Conservation (phyloP, 257 asterid species). For the Jacaranda copaia region DNA sequence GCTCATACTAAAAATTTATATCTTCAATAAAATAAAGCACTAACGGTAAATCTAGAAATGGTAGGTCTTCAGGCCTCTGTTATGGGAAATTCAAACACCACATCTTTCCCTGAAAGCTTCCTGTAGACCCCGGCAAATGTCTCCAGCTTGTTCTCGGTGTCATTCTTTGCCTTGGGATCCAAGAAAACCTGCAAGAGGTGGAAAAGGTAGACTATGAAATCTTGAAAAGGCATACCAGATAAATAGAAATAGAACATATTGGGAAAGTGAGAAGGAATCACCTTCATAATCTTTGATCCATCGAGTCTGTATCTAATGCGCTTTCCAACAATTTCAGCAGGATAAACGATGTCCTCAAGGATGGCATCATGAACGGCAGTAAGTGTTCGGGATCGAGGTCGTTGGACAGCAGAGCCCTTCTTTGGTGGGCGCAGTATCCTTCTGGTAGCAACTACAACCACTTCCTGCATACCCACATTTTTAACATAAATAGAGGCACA, state of each 20-base stretch:
- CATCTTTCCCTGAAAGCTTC: conserved; percentile 69
- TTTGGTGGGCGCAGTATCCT: conserved; percentile 88
- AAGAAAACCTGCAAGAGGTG: conserved; percentile 46
- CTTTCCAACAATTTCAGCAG: conserved; percentile 88
- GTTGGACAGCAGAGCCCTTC: conserved; percentile 88
- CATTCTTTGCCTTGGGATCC: conserved; percentile 64
- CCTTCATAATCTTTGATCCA: conserved; percentile 94
- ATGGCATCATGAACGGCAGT: conserved; percentile 88
- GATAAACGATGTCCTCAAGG: conserved; percentile 85
- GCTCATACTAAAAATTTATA: conserved; percentile 22
- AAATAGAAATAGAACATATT: not conserved
- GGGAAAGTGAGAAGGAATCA: not conserved
- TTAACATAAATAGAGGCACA: conserved; percentile 2
- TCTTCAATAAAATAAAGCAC: conserved; percentile 18
- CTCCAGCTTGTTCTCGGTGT: conserved; percentile 62
- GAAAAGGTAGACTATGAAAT: not conserved
- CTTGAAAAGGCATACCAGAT: not conserved
- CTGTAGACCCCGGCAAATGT: conserved; percentile 68
- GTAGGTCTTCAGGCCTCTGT: conserved; percentile 42
- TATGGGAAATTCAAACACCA: conserved; percentile 58
- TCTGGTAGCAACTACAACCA: conserved; percentile 75
- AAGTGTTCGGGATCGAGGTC: conserved; percentile 89
- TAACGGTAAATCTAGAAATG: conserved; percentile 32
- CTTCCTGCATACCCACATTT: conserved; percentile 55
- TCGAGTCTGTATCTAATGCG: conserved; percentile 71